Percentiles rank a stretch among this genome's conserved stretches.
phyloP scores from a whole-genome alignment of 2,329 filamentous ascomycete species.

The Paraphaeosphaeria sporulosa region DNA sequence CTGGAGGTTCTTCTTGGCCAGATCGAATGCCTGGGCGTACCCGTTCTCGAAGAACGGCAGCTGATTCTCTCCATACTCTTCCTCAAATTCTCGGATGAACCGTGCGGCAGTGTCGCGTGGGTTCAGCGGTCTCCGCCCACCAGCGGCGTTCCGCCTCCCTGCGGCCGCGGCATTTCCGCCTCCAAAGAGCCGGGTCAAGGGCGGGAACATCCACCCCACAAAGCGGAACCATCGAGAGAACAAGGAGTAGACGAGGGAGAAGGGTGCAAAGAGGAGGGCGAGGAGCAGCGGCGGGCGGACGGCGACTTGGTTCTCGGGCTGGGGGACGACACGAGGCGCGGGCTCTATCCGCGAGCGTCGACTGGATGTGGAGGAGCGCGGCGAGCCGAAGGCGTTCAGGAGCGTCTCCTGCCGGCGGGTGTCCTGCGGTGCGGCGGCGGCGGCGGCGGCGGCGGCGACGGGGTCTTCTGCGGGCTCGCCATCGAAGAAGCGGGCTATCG shows the following conservation, averaged over 20 bases:
- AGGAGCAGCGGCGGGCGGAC: slow-evolving; percentile 79
- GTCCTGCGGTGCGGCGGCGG: slow-evolving; percentile 67
- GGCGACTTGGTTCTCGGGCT: slow-evolving; percentile 68
- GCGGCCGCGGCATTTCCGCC: slow-evolving; percentile 59
- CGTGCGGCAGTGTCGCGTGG: slow-evolving; percentile 87
- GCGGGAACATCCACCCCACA: slow-evolving; percentile 79
- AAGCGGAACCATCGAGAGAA: slow-evolving; percentile 74
- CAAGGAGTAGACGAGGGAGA: slow-evolving; percentile 78
- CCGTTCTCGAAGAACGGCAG: slow-evolving; percentile 86
- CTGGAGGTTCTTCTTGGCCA: slow-evolving; percentile 88
- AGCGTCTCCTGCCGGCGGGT: slow-evolving; percentile 76
- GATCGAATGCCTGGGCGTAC: slow-evolving; percentile 89
- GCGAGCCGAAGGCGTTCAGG: slow-evolving; percentile 57
- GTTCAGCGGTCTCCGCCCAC: slow-evolving; percentile 76
- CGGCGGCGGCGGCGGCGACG: slow-evolving; percentile 78
- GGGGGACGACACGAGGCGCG: slow-evolving; percentile 87
- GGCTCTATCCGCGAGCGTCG: slow-evolving; percentile 60
- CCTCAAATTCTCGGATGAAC: slow-evolving; percentile 92
- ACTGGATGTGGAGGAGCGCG: slow-evolving; percentile 42
- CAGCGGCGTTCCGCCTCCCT: slow-evolving; percentile 61
- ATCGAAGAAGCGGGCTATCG: slow-evolving; percentile 97
- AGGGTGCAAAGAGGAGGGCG: slow-evolving; percentile 79
- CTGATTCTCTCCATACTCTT: slow-evolving; percentile 79
- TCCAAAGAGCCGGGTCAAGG: slow-evolving; percentile 72
- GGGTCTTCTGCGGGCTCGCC: slow-evolving; percentile 83